Evolutionary conservation across 2,329 filamentous ascomycete genomes (phyloP).

Genomic region (Beauveria caledonica): DNA sequence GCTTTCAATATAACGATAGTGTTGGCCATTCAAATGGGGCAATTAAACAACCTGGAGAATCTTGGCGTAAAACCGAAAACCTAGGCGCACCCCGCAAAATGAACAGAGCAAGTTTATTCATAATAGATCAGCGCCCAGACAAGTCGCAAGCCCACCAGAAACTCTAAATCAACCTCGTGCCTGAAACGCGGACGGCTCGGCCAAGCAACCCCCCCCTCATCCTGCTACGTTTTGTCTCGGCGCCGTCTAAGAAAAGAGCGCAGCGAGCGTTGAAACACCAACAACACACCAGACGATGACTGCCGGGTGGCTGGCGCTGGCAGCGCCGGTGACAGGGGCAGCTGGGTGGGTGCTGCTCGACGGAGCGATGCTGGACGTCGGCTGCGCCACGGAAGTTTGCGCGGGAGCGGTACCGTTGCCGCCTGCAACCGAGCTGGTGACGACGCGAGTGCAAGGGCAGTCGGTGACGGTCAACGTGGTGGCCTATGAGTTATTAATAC

Average conservation of each 20-base stretch:
- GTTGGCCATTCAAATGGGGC: no score
- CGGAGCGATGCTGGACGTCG: background rate
- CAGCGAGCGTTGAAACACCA: background rate
- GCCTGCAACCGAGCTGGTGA: constrained; percentile 21
- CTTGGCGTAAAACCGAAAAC: no score
- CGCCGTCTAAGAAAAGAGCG: background rate
- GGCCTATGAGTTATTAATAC: constrained; percentile 26
- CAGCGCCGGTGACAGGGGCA: background rate
- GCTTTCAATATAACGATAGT: no score
- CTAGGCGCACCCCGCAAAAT: background rate
- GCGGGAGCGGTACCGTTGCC: background rate
- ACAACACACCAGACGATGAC: background rate
- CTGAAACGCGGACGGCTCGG: background rate
- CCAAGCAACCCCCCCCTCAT: background rate
- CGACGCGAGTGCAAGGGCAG: constrained; percentile 52
- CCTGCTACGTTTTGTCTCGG: background rate
- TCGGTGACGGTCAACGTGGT: constrained; percentile 56
- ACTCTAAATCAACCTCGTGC: background rate
- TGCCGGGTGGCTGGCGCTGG: background rate
- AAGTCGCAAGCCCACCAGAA: background rate
- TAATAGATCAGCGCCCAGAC: background rate
- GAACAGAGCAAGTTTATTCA: no score
- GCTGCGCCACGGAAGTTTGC: background rate
- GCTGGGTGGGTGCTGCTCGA: background rate
- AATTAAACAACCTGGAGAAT: no score